Conservation (phyloP, 163 green algal species). For the Volvox carteri region DNA sequence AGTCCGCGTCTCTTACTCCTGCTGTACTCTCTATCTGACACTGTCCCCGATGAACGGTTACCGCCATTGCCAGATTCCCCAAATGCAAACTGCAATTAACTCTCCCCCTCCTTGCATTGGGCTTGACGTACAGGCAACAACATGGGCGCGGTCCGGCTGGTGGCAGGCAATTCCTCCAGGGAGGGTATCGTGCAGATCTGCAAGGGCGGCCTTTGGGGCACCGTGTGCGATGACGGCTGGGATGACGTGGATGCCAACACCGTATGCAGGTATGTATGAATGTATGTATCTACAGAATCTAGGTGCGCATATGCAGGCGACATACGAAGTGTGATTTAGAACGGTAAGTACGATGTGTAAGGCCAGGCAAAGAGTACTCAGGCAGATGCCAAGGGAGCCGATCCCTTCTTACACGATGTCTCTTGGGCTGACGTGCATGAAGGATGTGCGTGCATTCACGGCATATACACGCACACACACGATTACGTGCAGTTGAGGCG, state of each 20-base stretch:
- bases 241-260: neutral
- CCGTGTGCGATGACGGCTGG: slow-evolving; percentile 41
- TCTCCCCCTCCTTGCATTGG: neutral
- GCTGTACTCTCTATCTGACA: neutral
- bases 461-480: too few species aligned
- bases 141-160: neutral
- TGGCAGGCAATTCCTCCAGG: neutral
- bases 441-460: too few species aligned
- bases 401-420: neutral
- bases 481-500: too few species aligned
- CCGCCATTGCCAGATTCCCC: neutral
- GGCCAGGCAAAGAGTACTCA: neutral
- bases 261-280: slow-evolving; percentile 13
- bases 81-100: neutral
- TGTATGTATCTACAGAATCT: neutral
- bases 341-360: neutral
- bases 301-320: neutral
- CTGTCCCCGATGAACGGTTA: too few species aligned
- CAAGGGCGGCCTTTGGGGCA: slow-evolving; percentile 30
- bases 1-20: neutral
- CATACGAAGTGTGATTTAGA: neutral
- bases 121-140: slow-evolving; percentile 2
- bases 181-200: slow-evolving; percentile 8
- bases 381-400: too few species aligned
- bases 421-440: neutral